These are phyloP conservation scores for Quercus dentata DNA, from an alignment of 306 rosid species.

Conservation along the genomic window DNA sequence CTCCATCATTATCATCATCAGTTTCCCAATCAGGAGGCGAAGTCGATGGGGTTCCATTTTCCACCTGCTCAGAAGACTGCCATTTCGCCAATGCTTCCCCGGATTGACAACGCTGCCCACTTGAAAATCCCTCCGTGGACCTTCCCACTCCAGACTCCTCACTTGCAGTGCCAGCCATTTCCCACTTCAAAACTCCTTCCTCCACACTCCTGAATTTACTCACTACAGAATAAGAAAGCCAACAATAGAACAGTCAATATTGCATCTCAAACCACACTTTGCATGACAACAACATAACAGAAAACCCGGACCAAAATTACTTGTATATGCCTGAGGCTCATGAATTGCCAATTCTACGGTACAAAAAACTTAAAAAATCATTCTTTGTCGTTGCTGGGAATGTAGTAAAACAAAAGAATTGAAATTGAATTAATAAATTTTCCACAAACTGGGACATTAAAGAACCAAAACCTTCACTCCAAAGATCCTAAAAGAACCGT, in stretches of 20 bases:
- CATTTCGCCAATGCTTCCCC: constrained; percentile 98
- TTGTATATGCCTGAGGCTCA: not conserved
- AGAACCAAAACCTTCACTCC: not conserved
- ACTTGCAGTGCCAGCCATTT: constrained; percentile 79
- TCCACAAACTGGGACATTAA: constrained; percentile 8
- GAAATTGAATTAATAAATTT: constrained; percentile 2
- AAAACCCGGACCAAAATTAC: not conserved
- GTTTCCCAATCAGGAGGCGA: constrained; percentile 98
- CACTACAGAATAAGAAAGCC: constrained; percentile 24
- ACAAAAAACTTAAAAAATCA: not conserved
- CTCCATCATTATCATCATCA: constrained; percentile 85
- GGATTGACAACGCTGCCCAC: constrained; percentile 72
- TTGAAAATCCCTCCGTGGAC: constrained; percentile 63
- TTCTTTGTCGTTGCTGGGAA: not conserved
- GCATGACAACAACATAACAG: not conserved
- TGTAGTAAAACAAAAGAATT: not conserved
- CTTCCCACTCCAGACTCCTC: constrained; percentile 81
- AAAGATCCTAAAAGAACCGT: constrained; percentile 10
- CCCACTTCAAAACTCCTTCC: constrained; percentile 41
- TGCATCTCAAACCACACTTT: constrained; percentile 26
- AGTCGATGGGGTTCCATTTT: constrained; percentile 86
- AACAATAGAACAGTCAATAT: constrained; percentile 1
- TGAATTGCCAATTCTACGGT: not conserved
- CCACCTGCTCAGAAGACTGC: constrained; percentile 99
- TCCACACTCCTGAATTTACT: constrained; percentile 38